Conservation (phyloP, 306 rosid species). For the Astragalus glycyphyllos region DNA sequence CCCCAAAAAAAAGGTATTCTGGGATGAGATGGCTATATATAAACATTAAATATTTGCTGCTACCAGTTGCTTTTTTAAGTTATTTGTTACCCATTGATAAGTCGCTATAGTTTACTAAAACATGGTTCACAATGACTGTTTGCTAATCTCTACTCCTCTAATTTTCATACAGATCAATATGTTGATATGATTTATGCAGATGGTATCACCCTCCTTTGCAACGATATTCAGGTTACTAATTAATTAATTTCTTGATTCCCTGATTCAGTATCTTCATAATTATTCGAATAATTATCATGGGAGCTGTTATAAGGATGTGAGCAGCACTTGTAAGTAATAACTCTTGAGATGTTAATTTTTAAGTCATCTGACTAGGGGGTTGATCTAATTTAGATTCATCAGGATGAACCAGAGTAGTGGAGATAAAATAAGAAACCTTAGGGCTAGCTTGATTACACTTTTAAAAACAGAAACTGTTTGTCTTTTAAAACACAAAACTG, state of each 20-base stretch:
- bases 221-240: slow-evolving; percentile 80
- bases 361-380: slow-evolving; percentile 6
- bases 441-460: not conserved
- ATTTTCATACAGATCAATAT: slow-evolving; percentile 66
- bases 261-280: not conserved
- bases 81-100: not conserved
- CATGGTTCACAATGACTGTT: slow-evolving; percentile 28
- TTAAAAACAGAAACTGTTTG: too few species aligned
- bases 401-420: slow-evolving; percentile 23
- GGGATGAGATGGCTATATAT: not conserved
- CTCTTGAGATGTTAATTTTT: slow-evolving; percentile 13
- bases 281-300: not conserved
- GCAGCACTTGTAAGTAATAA: slow-evolving; percentile 4
- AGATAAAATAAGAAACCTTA: slow-evolving; percentile 15
- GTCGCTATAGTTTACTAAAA: slow-evolving; percentile 31
- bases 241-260: slow-evolving; percentile 24
- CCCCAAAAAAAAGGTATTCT: not conserved
- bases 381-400: slow-evolving; percentile 21
- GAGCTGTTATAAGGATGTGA: slow-evolving; percentile 4
- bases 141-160: slow-evolving; percentile 37
- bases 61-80: slow-evolving; percentile 25
- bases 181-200: slow-evolving; percentile 90
- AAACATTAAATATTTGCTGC: not conserved
- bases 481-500: too few species aligned
- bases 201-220: slow-evolving; percentile 94